phyloP scores from a whole-genome alignment of 2,329 filamentous ascomycete species.

The Aureobasidium sp. region DNA sequence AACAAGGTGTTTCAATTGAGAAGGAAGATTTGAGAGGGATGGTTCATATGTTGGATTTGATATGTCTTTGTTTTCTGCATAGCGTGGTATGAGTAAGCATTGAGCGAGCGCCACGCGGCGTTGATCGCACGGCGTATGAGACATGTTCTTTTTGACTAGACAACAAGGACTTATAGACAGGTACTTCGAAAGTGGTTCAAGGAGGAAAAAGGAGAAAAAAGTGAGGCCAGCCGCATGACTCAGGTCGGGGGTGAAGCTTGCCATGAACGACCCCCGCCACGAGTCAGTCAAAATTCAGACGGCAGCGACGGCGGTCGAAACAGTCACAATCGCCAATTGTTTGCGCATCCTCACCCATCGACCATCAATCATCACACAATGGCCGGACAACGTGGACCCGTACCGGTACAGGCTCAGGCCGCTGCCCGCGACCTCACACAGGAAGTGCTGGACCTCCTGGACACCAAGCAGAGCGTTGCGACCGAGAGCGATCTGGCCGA shows the following conservation, averaged over 20 bases:
- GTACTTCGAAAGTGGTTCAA: not conserved
- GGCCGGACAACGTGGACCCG: constrained; percentile 42
- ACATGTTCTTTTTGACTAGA: not conserved
- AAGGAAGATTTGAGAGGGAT: constrained; percentile 5
- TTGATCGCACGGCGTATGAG: not conserved
- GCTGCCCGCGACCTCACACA: constrained; percentile 54
- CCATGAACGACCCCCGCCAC: not conserved
- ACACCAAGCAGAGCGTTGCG: constrained; percentile 30
- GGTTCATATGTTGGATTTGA: not conserved
- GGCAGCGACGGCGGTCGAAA: not conserved
- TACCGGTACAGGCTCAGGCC: constrained; percentile 36
- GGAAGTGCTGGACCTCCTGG: constrained; percentile 69
- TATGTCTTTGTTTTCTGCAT: not conserved
- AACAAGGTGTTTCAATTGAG: constrained; percentile 17
- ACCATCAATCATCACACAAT: constrained; percentile 25
- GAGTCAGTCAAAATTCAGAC: not conserved
- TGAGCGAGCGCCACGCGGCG: not conserved
- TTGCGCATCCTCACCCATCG: not conserved
- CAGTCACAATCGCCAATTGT: not conserved
- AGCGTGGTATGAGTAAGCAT: not conserved
- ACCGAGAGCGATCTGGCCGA: constrained; percentile 28
- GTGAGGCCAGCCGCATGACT: not conserved
- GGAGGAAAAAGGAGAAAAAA: not conserved
- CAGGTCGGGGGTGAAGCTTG: not conserved
- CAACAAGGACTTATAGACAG: no score